Evolutionary conservation across 768 basidiomycete genomes (phyloP).

Genomic region (Suillus bovinus): DNA sequence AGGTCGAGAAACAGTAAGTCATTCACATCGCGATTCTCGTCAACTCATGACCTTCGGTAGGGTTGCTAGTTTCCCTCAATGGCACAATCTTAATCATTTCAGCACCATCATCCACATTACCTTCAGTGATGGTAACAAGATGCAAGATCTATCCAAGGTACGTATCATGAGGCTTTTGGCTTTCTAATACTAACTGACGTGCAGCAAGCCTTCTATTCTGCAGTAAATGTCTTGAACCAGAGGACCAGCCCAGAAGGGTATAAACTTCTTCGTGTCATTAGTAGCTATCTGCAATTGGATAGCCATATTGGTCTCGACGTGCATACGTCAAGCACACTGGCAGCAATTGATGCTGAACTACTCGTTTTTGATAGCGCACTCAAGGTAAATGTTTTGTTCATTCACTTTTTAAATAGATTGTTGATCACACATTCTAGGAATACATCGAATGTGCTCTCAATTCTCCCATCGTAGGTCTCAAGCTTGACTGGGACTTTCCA

Average conservation of each 20-base stretch:
- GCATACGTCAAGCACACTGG: conserved; percentile 32
- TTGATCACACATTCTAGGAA: too few species aligned
- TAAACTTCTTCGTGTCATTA: conserved; percentile 27
- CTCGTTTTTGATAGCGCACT: conserved; percentile 19
- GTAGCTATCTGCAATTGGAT: conserved; percentile 33
- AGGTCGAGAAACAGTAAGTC: too few species aligned
- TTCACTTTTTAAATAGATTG: too few species aligned
- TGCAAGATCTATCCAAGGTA: conserved; percentile 34
- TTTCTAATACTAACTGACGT: background rate
- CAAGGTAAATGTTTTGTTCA: conserved; percentile 17
- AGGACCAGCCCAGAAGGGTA: conserved; percentile 18
- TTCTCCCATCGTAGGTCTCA: too few species aligned
- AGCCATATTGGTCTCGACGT: conserved; percentile 31
- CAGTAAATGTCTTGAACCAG: background rate
- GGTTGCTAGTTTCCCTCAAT: too few species aligned
- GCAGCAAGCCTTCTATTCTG: background rate
- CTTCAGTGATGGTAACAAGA: too few species aligned
- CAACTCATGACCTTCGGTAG: too few species aligned
- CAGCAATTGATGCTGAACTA: conserved; percentile 19
- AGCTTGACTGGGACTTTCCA: background rate
- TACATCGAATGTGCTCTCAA: too few species aligned
- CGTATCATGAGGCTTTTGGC: conserved; percentile 3
- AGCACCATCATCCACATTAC: too few species aligned
- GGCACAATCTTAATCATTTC: too few species aligned
- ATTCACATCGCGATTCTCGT: too few species aligned